phyloP scores from a whole-genome alignment of 1,284 basidiomycete genomes.

The Boletellus dicymbophilus region DNA sequence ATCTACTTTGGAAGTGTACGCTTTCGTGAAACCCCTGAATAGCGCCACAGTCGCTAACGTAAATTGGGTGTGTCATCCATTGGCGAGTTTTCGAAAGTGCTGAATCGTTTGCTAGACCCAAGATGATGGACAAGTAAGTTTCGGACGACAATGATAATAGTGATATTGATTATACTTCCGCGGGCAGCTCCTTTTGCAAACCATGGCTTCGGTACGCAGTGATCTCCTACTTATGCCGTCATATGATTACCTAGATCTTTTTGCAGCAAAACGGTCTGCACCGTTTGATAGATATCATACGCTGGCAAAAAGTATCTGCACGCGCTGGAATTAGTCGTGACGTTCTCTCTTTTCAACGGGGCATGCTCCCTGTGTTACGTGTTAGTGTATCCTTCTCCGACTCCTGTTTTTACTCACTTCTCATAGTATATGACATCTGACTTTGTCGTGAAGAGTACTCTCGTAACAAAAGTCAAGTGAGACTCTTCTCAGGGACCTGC shows the following conservation, averaged over 20 bases:
- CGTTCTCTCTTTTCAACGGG: slow-evolving; percentile 61
- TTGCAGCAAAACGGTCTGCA: slow-evolving; percentile 51
- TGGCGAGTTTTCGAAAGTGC: neutral
- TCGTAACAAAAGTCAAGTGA: slow-evolving; percentile 58
- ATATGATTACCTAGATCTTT: neutral
- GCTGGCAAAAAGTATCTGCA: slow-evolving; percentile 45
- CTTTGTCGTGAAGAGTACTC: slow-evolving; percentile 60
- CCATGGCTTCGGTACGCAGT: slow-evolving; percentile 41
- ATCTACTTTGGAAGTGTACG: slow-evolving; percentile 42
- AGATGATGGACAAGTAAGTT: slow-evolving; percentile 54
- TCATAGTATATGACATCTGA: slow-evolving; percentile 63
- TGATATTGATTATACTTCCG: slow-evolving; percentile 2
- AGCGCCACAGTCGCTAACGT: slow-evolving; percentile 49
- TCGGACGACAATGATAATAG: neutral
- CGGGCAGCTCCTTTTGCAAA: slow-evolving; percentile 43
- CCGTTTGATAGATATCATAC: slow-evolving; percentile 52
- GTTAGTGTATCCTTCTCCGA: slow-evolving; percentile 35
- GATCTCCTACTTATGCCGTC: neutral
- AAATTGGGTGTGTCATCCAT: slow-evolving; percentile 48
- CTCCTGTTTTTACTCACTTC: neutral
- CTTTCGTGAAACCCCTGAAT: slow-evolving; percentile 48
- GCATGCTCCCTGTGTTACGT: slow-evolving; percentile 56
- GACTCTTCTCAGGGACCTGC: slow-evolving; percentile 5
- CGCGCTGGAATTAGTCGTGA: slow-evolving; percentile 34
- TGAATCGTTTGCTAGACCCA: slow-evolving; percentile 38